Conservation (phyloP, 805 yeast genomes). For the Metschnikowia reukaufii region DNA sequence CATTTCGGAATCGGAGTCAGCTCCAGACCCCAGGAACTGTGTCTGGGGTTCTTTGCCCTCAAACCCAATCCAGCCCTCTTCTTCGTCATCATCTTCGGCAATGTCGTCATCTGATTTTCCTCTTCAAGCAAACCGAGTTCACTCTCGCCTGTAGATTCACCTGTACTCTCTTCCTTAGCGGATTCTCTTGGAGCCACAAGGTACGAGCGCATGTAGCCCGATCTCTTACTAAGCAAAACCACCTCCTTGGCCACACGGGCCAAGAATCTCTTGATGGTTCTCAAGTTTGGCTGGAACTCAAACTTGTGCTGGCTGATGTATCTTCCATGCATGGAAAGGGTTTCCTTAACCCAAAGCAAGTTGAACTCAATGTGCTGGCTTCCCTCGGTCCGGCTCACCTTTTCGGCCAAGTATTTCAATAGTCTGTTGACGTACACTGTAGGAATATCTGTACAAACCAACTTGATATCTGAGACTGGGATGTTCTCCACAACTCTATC, state of each 20-base stretch:
- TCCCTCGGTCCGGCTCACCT: slow-evolving; percentile 51
- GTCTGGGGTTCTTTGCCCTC: slow-evolving; percentile 12
- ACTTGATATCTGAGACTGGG: slow-evolving; percentile 65
- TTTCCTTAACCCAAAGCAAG: slow-evolving; percentile 72
- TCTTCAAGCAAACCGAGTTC: slow-evolving; percentile 9
- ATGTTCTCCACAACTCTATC: slow-evolving; percentile 71
- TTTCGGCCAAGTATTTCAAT: slow-evolving; percentile 63
- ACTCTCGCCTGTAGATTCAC: slow-evolving; percentile 9
- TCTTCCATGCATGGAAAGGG: slow-evolving; percentile 74
- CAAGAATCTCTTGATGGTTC: slow-evolving; percentile 73
- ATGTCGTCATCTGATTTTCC: slow-evolving; percentile 11
- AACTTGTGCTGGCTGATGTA: slow-evolving; percentile 63
- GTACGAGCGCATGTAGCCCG: slow-evolving; percentile 55
- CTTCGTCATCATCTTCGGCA: slow-evolving; percentile 14
- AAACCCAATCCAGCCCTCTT: slow-evolving; percentile 18
- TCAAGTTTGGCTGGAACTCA: slow-evolving; percentile 60
- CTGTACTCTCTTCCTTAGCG: neutral
- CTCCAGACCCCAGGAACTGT: slow-evolving; percentile 9
- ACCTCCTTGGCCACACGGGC: slow-evolving; percentile 74
- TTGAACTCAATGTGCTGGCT: slow-evolving; percentile 85
- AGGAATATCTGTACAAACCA: slow-evolving; percentile 73
- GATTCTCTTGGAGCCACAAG: slow-evolving; percentile 28
- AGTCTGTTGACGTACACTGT: slow-evolving; percentile 69
- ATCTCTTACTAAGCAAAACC: slow-evolving; percentile 52
- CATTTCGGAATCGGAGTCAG: slow-evolving; percentile 18